Base-by-base conservation (phyloP, 1,284 basidiomycete genomes). In the Tilletia caries region DNA sequence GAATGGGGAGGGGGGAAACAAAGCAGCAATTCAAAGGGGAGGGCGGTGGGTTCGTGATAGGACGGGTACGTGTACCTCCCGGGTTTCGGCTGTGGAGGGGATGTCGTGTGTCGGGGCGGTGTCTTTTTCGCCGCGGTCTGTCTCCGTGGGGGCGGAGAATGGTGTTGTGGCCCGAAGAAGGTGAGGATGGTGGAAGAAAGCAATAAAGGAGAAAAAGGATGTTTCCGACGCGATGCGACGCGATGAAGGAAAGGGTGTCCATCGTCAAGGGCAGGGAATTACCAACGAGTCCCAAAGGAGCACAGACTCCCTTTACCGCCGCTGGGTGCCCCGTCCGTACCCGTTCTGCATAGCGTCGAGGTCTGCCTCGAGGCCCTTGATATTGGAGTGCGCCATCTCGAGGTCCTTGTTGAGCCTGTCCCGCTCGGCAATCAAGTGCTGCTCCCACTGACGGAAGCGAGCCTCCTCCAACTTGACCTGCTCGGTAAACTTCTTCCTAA, bases 381-480 rank as follows among this genome's bases (percentile, higher is more conserved):
- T 80, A 10, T 76, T 71, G n/a, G 72, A 67, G 67, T 83, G 81
- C 0, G 81, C 81, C 2, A 76, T 77, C 66, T 83, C 81, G 33
- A 83, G 75, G 66, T 83, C 81, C 76, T 82, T 82, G 77, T 83
- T 83, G 58, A 83, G 72, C 54, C 81, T 76, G 70, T 83, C 81
- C 29, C 81, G 69, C 70, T 83, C 81, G n/a, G 81, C 81, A 68
- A 83, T 83, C 27, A 79, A 73, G 86, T 97, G 95, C 86, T 96
- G 93, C 85, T 98, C 95, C 96, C 96, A 99, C 82, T 98, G 94
- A 83, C 96, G 89, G 89, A 99, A 99, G 72, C 96, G 88, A 13
- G 92, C 88, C 84, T 99, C 95, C 87, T 99, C 95, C 71, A 94
- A 87, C 88, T 99, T 99, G 88, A 99, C 96, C 86, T 98, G 95